Evolutionary conservation across 2,329 filamentous ascomycete genomes (phyloP), one percentile per base, ranked within the genome.

Genomic region (Scedosporium apiospermum): DNA sequence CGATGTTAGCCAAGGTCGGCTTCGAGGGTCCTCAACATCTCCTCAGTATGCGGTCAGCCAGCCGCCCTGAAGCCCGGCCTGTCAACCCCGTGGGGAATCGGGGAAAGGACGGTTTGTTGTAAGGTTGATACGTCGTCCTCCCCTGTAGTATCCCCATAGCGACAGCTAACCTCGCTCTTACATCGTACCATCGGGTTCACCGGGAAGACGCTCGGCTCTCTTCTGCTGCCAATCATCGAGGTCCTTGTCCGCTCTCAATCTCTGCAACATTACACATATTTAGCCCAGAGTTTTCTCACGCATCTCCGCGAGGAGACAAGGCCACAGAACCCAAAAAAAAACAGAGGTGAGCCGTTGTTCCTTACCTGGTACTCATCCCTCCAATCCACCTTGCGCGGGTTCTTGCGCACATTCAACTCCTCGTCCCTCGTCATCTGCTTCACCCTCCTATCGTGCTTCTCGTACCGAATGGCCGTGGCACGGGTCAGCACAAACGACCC

Each of bases 201-300:
- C 95, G 21, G 90, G 87, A 65, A 97, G 82, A 72, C 95, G 82
- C 78, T 96, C 87, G 10, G 98, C 92, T 61, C 96, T 86, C 76
- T 95, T 96, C 77, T 98, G 95, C 74, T 98, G 93, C 95, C 95
- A 99, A 71, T 91, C 84, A 70, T 99, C 93, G 65, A 98, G 77
- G 72, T 98, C 95, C 74, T 96, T 96, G 38, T 90, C 90, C 23
- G 64, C 64, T 38, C 65, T 63, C 44, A 66, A 58, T 61, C 58
- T 63, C 65, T 66, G 49, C 14, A 21, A 58, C 34, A 38, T 38
- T 38, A 26, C 57, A 46, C 23, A 30, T 6, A 27, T 23, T 57
- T 46, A 60, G 49, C 61, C 5, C 27, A 57, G 3, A 2, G 9
- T 26, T 16, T 21, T 18, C 7, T 14, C n/a, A 62, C 46, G n/a